Evolutionary conservation across 306 rosid genomes (phyloP), one percentile per base, ranked within the genome.

Genomic region (Cucurbita moschata): DNA sequence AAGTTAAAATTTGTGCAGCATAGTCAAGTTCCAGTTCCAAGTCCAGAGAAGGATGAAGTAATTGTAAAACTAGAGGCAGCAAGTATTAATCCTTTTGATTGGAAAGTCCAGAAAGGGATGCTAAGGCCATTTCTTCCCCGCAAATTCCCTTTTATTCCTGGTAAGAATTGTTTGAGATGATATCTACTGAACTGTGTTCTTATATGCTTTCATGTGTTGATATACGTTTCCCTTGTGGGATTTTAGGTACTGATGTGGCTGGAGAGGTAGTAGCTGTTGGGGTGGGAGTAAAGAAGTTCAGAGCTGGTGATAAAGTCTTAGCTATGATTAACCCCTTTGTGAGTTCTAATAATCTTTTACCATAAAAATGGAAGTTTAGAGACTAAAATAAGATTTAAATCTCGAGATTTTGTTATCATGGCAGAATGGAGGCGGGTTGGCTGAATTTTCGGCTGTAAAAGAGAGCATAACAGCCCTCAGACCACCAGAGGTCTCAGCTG

Each of bases 351-450:
- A 0, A n/a, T 73, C 8, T 50, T 56, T 73, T 18, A 8, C 18
- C 0, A 10, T 13, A 12, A 60, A 60, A 2, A 14, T 30, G 35
- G 4, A 61, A 61, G 43, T 37, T 35, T 35, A 30, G 42, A 0
- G 5, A 59, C 39, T 58, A 35, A 60, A 35, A 5, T 15, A 52
- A 52, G 56, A 52, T 52, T 15, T 46, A 10, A 46, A 46, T 10
- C 14, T 46, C 15, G 4, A 57, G 1, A 2, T n/a, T 19, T 26
- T 58, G 63, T 42, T 12, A 40, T 10, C 52, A 37, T 73, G 77
- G 54, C 79, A 92, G 96, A 77, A 16, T 75, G 96, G 95, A 50
- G 95, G 97, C 16, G 92, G 91, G 69, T 80, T 92, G 47, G 97
- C 90, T 0, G 96, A 92, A 76, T 89, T 18, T 83, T 82, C 84